Conservation (phyloP, 169 alveolate genomes). For the Babesia sp. region DNA sequence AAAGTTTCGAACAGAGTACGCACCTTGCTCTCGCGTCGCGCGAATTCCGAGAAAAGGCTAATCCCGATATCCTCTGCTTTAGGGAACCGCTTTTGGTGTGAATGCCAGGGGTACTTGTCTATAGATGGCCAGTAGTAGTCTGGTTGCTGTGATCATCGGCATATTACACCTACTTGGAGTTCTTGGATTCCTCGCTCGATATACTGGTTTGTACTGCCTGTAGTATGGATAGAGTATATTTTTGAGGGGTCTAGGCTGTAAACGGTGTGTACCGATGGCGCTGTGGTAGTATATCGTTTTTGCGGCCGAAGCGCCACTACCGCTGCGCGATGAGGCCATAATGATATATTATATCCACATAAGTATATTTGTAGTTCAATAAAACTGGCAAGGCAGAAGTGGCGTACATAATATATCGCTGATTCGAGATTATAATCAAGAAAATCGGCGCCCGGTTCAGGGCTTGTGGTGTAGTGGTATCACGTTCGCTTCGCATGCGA, state of each 20-base stretch:
- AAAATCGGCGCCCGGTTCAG: too few species aligned
- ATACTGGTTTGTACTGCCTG: constrained; percentile 75
- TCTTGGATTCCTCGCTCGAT: constrained; percentile 75
- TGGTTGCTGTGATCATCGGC: background rate
- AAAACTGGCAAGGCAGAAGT: background rate
- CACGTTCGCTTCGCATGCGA: constrained; percentile 97
- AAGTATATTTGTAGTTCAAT: too few species aligned
- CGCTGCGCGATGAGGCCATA: constrained; percentile 11
- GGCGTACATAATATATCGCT: background rate
- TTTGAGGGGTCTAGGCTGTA: constrained; percentile 55
- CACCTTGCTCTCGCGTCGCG: constrained; percentile 36
- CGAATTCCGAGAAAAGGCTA: constrained; percentile 71
- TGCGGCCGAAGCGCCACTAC: constrained; percentile 17
- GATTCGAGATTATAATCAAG: background rate
- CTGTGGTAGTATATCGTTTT: constrained; percentile 48
- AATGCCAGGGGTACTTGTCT: constrained; percentile 80
- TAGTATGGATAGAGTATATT: constrained; percentile 77
- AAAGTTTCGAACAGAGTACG: constrained; percentile 70
- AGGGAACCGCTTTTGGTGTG: constrained; percentile 77
- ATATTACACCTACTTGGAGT: constrained; percentile 59
- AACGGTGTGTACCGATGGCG: constrained; percentile 68
- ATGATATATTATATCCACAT: background rate
- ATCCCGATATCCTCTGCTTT: constrained; percentile 54
- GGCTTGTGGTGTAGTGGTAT: constrained; percentile 96
- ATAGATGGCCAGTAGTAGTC: constrained; percentile 74